Evolutionary conservation across 208 protist genomes (phyloP).

Genomic region (Trypanosoma boissoni): DNA sequence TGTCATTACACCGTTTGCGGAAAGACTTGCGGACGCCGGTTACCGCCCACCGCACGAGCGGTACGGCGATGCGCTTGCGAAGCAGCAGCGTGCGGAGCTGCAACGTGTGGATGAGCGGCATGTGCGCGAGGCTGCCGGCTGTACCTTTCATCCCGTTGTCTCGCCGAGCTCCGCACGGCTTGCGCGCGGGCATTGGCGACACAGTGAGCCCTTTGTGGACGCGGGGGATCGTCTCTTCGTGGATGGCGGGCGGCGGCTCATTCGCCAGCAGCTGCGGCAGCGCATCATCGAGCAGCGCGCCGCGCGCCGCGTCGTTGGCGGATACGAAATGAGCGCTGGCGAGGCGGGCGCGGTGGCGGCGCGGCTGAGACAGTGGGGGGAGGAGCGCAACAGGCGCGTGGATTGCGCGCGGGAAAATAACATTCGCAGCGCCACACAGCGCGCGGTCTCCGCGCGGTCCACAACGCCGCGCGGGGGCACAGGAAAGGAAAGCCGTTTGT

Average conservation of each 20-base stretch:
- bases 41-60: conserved; percentile 39
- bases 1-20: conserved; percentile 48
- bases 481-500: neutral
- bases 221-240: conserved; percentile 69
- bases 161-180: conserved; percentile 37
- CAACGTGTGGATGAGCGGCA: conserved; percentile 30
- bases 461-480: neutral
- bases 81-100: conserved; percentile 31
- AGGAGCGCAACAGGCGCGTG: conserved; percentile 29
- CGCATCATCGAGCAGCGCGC: conserved; percentile 31
- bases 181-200: conserved; percentile 21
- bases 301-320: conserved; percentile 41
- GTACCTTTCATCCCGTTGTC: conserved; percentile 63
- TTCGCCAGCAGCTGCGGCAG: conserved; percentile 74
- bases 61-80: conserved; percentile 19
- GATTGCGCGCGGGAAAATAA: conserved; percentile 29
- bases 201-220: conserved; percentile 48
- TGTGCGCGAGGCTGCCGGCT: conserved; percentile 31
- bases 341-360: conserved; percentile 32
- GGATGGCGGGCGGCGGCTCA: conserved; percentile 65
- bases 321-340: conserved; percentile 30
- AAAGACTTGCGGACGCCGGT: conserved; percentile 21
- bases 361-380: conserved; percentile 58
- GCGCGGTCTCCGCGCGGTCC: neutral
- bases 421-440: conserved; percentile 13